These are phyloP conservation scores for Zoysia matrella DNA, from an alignment of 202 grass and related monocot genomes.

Conservation along the genomic window DNA sequence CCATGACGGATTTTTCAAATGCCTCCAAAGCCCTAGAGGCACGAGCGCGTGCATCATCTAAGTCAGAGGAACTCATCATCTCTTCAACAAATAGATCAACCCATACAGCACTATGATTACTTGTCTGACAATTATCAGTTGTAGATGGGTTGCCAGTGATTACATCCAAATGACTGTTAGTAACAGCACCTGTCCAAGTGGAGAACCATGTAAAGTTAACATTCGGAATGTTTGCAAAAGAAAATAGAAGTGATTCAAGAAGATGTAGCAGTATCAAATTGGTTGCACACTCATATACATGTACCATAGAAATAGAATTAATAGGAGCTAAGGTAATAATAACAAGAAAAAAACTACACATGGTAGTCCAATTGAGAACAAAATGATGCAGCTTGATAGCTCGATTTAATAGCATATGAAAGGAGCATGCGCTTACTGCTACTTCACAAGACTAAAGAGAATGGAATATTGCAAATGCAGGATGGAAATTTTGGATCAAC, in stretches of 20 bases:
- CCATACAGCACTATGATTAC: constrained; percentile 66
- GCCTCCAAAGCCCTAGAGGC: constrained; percentile 81
- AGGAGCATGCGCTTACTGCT: constrained; percentile 2
- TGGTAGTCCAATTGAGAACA: background rate
- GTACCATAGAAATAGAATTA: constrained; percentile 6
- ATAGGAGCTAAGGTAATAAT: constrained; percentile 10
- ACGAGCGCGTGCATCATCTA: constrained; percentile 74
- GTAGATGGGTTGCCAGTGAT: constrained; percentile 40
- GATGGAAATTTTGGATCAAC: background rate
- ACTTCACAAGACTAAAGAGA: constrained; percentile 17
- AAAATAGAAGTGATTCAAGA: background rate
- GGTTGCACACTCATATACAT: no score
- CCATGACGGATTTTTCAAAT: constrained; percentile 74
- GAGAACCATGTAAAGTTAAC: constrained; percentile 18
- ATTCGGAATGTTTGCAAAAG: constrained; percentile 24
- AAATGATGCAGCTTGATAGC: constrained; percentile 12
- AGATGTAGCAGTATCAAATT: constrained; percentile 9
- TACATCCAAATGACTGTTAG: constrained; percentile 50
- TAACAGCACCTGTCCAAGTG: constrained; percentile 43
- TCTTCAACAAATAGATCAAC: constrained; percentile 94
- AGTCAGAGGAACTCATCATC: constrained; percentile 84
- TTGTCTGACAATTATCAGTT: constrained; percentile 45
- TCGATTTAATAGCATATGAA: constrained; percentile 9
- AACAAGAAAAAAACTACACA: background rate
- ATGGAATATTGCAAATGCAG: background rate